Evolutionary conservation across 2,329 filamentous ascomycete genomes (phyloP).

Genomic region (Fusarium coicis): DNA sequence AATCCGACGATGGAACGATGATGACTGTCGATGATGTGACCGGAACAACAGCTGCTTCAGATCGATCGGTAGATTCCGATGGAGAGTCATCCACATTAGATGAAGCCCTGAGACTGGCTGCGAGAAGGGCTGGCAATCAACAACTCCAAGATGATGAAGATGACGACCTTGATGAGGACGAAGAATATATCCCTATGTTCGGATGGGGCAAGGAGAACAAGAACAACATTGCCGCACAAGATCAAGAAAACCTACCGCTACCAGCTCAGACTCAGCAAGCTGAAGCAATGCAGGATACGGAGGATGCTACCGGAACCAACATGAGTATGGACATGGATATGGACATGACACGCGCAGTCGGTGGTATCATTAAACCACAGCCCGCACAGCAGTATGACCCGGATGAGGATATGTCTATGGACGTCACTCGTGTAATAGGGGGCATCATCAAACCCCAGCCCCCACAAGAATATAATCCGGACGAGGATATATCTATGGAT

Average conservation of each 20-base stretch:
- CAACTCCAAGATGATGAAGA: constrained; percentile 63
- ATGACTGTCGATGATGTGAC: constrained; percentile 86
- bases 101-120: constrained; percentile 79
- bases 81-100: constrained; percentile 79
- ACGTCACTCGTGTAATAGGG: constrained; percentile 80
- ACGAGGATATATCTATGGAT: constrained; percentile 90
- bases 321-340: constrained; percentile 54
- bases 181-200: constrained; percentile 80
- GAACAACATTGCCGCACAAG: constrained; percentile 45
- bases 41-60: constrained; percentile 72
- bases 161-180: constrained; percentile 68
- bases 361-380: constrained; percentile 61
- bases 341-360: constrained; percentile 63
- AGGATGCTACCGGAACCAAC: constrained; percentile 47
- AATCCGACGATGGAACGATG: constrained; percentile 80
- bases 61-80: constrained; percentile 68
- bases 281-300: constrained; percentile 26
- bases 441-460: constrained; percentile 60
- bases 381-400: constrained; percentile 56
- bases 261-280: constrained; percentile 19
- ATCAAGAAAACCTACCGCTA: constrained; percentile 55
- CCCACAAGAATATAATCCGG: constrained; percentile 56
- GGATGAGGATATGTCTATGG: constrained; percentile 87
- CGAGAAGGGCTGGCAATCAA: constrained; percentile 79
- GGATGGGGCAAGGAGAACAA: constrained; percentile 74